Evolutionary conservation across 179 eudicot genomes (phyloP).

Genomic region (Spinacia oleracea): DNA sequence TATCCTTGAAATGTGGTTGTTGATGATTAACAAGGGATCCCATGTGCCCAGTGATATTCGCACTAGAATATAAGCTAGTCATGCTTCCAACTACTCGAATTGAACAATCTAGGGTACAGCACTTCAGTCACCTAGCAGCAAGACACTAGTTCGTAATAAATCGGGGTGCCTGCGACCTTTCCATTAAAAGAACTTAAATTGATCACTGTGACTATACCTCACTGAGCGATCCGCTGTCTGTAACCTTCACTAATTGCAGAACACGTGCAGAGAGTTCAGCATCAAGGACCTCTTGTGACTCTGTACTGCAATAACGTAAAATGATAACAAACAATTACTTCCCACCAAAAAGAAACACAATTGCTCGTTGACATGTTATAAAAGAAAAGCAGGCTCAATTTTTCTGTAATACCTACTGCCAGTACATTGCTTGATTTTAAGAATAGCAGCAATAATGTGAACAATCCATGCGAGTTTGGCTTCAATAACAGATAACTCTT

Average conservation of each 20-base stretch:
- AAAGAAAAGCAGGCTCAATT: neutral
- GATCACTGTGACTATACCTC: constrained; percentile 42
- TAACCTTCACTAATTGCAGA: constrained; percentile 76
- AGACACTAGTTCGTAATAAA: neutral
- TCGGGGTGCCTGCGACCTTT: neutral
- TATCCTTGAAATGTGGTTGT: neutral
- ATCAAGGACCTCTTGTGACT: constrained; percentile 91
- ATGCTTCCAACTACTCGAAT: neutral
- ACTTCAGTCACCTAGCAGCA: neutral
- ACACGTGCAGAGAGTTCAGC: constrained; percentile 97
- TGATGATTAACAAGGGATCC: neutral
- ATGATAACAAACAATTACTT: neutral
- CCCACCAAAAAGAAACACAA: constrained; percentile 10
- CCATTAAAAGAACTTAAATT: neutral
- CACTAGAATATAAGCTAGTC: neutral
- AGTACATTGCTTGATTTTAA: constrained; percentile 71
- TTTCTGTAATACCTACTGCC: constrained; percentile 57
- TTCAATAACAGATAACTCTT: constrained; percentile 70
- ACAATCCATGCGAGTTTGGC: constrained; percentile 96
- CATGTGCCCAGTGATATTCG: neutral
- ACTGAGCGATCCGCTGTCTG: constrained; percentile 85
- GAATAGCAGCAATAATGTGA: constrained; percentile 85
- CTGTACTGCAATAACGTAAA: constrained; percentile 54
- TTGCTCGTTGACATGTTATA: neutral
- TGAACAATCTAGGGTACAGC: neutral